Evolutionary conservation across 1,284 basidiomycete species (phyloP).

Genomic region (Irpex sp.): DNA sequence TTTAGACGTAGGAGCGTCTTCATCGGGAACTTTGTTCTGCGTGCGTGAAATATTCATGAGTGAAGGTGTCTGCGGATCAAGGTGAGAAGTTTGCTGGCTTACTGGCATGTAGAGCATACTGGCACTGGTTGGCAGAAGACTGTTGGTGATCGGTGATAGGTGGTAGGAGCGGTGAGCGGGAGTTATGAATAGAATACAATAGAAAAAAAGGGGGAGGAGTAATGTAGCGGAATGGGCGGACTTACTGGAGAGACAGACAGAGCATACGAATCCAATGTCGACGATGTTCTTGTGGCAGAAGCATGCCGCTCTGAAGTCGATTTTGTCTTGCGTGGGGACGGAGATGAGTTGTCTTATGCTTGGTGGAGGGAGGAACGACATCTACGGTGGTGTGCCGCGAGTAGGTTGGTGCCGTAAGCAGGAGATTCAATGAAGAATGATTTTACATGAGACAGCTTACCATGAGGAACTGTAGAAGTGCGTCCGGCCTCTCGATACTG

Average conservation of each 20-base stretch:
- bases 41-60: background rate
- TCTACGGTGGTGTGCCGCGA: conserved; percentile 41
- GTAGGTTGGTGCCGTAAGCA: too few relatives aligned
- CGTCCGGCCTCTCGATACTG: conserved; percentile 75
- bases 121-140: conserved; percentile 88
- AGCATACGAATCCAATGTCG: conserved; percentile 97
- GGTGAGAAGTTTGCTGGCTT: conserved; percentile 24
- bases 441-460: conserved; percentile 38
- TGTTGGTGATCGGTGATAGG: background rate
- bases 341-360: conserved; percentile 76
- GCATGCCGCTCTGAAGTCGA: conserved; percentile 97
- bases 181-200: background rate
- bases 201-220: conserved; percentile 1
- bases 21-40: conserved; percentile 89
- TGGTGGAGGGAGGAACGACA: conserved; percentile 87
- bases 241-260: conserved; percentile 91
- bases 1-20: conserved; percentile 83
- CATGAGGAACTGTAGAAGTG: conserved; percentile 84
- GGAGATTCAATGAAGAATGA: background rate
- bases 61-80: background rate
- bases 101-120: conserved; percentile 91
- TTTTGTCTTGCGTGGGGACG: conserved; percentile 89
- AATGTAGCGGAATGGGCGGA: conserved; percentile 16
- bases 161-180: background rate
- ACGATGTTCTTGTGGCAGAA: conserved; percentile 98